These are phyloP conservation scores for Aspergillus udagawae DNA, from an alignment of 2,329 filamentous ascomycete species.

Conservation along the genomic window DNA sequence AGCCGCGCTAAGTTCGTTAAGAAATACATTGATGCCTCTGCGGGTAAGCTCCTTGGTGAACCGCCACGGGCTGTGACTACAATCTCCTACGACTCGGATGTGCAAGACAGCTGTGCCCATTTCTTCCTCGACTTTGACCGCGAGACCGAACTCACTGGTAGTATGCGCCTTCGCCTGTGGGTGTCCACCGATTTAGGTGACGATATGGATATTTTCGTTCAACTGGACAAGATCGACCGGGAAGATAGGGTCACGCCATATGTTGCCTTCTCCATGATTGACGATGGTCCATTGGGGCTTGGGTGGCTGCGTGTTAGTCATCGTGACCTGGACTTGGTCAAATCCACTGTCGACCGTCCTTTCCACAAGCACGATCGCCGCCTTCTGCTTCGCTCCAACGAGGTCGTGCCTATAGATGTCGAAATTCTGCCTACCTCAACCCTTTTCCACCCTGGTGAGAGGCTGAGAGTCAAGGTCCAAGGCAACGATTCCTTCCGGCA, in stretches of 20 bases:
- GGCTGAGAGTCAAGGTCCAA: too few species aligned
- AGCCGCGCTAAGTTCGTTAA: too few species aligned
- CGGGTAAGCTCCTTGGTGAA: too few species aligned
- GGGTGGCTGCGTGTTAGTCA: background rate
- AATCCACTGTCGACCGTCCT: background rate
- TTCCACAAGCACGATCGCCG: background rate
- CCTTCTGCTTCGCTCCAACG: background rate
- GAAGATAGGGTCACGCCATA: background rate
- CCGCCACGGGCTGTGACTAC: too few species aligned
- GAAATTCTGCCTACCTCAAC: too few species aligned
- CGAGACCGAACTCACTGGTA: background rate
- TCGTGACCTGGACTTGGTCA: background rate
- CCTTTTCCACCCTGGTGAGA: too few species aligned
- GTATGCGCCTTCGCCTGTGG: background rate
- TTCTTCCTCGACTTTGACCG: too few species aligned
- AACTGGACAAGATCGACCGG: background rate
- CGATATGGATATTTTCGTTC: background rate
- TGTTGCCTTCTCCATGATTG: background rate
- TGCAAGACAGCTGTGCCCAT: too few species aligned
- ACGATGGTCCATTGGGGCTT: background rate
- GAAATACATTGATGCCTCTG: too few species aligned
- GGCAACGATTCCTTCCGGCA: too few species aligned
- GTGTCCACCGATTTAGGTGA: background rate
- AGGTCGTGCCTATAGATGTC: background rate
- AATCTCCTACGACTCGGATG: too few species aligned